These are phyloP conservation scores for Solanum bulbocastanum DNA, from an alignment of 257 asterid species.

Conservation along the genomic window DNA sequence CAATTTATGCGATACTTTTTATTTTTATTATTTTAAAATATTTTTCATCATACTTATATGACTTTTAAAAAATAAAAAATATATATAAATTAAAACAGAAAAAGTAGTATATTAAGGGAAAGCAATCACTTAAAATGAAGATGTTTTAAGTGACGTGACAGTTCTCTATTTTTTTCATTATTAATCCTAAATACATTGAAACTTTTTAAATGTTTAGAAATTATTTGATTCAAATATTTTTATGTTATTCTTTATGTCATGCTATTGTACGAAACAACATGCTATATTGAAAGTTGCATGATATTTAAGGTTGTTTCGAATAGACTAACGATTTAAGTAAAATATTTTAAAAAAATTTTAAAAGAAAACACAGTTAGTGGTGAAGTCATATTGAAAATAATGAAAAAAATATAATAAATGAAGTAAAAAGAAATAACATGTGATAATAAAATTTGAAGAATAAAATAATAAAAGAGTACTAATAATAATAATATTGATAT, in stretches of 20 bases:
- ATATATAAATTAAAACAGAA: no score
- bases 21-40: no score
- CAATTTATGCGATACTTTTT: neutral
- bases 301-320: no score
- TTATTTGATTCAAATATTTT: neutral
- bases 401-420: no score
- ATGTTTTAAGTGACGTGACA: neutral
- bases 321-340: no score
- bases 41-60: neutral
- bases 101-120: neutral
- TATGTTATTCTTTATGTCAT: neutral
- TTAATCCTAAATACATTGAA: neutral
- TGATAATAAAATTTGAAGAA: no score
- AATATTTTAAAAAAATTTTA: no score
- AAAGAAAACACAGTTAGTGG: no score
- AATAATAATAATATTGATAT: no score
- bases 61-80: no score
- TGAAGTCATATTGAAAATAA: no score
- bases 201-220: neutral
- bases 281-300: neutral
- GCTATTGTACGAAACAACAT: neutral
- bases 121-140: neutral
- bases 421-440: neutral
- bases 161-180: neutral
- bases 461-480: no score